Evolutionary conservation across 2,329 filamentous ascomycete species (phyloP), one percentile per base, ranked within the genome.

Genomic region (Alternaria sp.): DNA sequence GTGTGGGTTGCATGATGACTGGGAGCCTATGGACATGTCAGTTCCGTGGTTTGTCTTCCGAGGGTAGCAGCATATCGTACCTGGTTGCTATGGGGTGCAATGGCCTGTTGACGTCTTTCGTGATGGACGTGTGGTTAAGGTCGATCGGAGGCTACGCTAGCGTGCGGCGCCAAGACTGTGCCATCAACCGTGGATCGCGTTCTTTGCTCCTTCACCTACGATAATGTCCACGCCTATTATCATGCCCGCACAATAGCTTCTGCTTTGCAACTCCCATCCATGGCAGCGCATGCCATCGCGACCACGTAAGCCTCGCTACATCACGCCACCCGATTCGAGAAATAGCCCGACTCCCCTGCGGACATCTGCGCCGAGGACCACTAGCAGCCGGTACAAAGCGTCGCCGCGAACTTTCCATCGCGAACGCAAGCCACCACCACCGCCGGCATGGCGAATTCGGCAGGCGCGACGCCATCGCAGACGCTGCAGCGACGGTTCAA

Each of bases 401-500:
- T 50, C 21, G 18, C 49, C 47, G 20, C 30, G 21, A 50, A 6
- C 15, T 21, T 18, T 57, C 44, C 37, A 26, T 47, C 33, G 55
- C 25, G 41, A 53, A 44, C 8, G 20, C 12, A 23, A 51, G 41
- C 33, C 46, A 28, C 45, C 30, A 28, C 33, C 33, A 53, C 33
- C 33, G 33, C 56, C 61, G 37, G 54, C 46, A 75, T 75, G 73
- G 70, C 71, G 33, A 67, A 56, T 53, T 49, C 70, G 6, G 59
- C 69, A 23, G 60, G 66, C 14, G 63, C 70, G 26, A 66, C 72
- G 84, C 77, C 86, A 86, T 63, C 84, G 84, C 51, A 83, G 82
- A 75, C 82, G 81, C 63, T 79, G 70, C 77, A 87, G 80, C 77
- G 83, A 79, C 75, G 90, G 68, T 99, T 96, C 79, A 85, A 86